Base-by-base conservation (phyloP, 75 land plant genomes). In the Larix kaempferi region DNA sequence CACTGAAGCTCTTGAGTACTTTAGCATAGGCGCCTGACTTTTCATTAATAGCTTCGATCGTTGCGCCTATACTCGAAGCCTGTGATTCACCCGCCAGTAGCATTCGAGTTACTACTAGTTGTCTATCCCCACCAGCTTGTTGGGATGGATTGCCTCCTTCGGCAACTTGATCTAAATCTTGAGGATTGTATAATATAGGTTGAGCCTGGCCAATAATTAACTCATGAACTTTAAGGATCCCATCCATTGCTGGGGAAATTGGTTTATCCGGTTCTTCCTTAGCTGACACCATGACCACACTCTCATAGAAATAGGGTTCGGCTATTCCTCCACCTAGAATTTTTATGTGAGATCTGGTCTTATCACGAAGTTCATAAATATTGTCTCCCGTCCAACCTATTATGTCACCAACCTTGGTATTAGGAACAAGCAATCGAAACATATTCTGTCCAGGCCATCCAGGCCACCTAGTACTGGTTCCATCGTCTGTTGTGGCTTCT, bases 231-330 rank as follows among this genome's bases (percentile, higher is more conserved):
- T 88, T 82, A 2, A 95, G 74, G 12, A 86, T 81, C 22, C 92
- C 96, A 76, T 88, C 88, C 94, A 94, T 90, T 21, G 98, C 98
- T 55, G 96, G 94, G 3, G 96, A 88, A 6, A 93, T 37, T n/a
- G 78, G 75, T 49, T 86, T 85, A 23, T 91, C 96, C 14, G 85
- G 91, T 44, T 93, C 97, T 76, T 95, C 96, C 74, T 85, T 94
- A 25, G 88, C 97, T 57, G 91, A 89, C 60, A 95, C 80, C 77
- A 95, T 55, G 11, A 95, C 98, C 98, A 44, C 52, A 7, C 1
- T 1, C 63, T 56, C 17, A 77, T 2, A 25, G 29, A 1, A 19
- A 16, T 11, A 23, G 59, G 15, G 16, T 72, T 1, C 19, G 1
- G 56, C 78, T 23, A 44, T 60, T 27, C 73, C 17, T 44, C 75